phyloP scores from a whole-genome alignment of 1,284 basidiomycete genomes.

The Cystobasidium sp. region DNA sequence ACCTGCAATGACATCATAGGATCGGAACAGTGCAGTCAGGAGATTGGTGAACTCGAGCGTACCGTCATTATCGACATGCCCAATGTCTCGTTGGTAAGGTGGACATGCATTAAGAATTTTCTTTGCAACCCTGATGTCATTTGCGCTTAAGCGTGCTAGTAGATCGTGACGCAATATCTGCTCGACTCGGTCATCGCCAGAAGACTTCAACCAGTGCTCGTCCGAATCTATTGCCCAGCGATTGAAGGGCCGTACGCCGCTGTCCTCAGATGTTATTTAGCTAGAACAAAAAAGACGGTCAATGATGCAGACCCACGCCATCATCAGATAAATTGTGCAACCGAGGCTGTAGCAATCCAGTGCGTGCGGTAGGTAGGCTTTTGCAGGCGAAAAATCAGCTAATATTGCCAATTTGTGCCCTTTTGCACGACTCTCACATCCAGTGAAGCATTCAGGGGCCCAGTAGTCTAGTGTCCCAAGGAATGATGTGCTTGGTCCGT shows the following conservation, averaged over 20 bases:
- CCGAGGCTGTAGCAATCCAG: constrained; percentile 36
- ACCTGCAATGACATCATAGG: neutral
- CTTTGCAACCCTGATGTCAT: constrained; percentile 5
- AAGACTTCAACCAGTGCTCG: neutral
- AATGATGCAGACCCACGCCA: neutral
- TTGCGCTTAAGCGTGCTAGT: neutral
- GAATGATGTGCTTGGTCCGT: neutral
- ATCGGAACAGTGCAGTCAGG: neutral
- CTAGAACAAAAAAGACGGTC: neutral
- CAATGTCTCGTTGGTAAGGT: neutral
- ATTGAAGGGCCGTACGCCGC: constrained; percentile 3
- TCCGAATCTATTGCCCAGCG: neutral
- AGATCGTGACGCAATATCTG: neutral
- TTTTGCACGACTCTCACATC: neutral
- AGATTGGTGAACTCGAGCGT: neutral
- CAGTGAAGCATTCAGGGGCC: constrained; percentile 24
- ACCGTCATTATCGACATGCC: constrained; percentile 1
- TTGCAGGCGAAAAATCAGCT: neutral
- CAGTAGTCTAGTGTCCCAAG: constrained; percentile 32
- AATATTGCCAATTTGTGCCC: neutral
- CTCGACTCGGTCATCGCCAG: constrained; percentile 1
- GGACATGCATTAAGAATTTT: constrained; percentile 1
- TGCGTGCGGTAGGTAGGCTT: constrained; percentile 8
- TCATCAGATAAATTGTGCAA: constrained; percentile 21
- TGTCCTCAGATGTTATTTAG: neutral